A percentile compares a stretch with the other conserved stretches of the same genome.
These are phyloP conservation scores for Aspergillus puulaauensis DNA, from an alignment of 2,329 filamentous ascomycete genomes.

Conservation along the genomic window DNA sequence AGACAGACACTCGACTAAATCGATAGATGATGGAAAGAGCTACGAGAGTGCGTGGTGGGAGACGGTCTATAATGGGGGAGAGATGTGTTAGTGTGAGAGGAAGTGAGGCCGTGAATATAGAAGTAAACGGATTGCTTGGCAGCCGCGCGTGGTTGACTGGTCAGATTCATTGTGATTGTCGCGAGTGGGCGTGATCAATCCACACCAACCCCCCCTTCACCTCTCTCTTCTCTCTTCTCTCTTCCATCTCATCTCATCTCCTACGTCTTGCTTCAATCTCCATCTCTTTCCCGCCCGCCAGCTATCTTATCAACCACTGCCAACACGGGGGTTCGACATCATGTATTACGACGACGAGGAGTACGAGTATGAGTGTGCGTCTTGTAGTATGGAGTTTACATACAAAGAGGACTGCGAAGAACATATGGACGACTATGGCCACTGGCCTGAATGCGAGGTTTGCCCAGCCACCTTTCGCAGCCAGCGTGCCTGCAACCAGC, in stretches of 20 bases:
- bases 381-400: neutral
- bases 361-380: neutral
- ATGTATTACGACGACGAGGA: too few relatives aligned
- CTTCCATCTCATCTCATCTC: neutral
- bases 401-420: neutral
- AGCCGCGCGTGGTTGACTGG: neutral
- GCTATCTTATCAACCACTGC: too few relatives aligned
- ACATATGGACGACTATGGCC: neutral
- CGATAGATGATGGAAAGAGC: neutral
- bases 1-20: neutral
- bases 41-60: neutral
- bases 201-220: neutral
- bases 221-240: neutral
- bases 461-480: conserved; percentile 15
- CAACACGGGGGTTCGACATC: too few relatives aligned
- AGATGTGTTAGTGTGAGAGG: neutral
- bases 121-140: neutral
- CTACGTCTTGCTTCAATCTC: neutral
- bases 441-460: conserved; percentile 9
- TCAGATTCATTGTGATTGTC: too few relatives aligned
- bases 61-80: neutral
- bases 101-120: neutral
- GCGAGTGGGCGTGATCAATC: too few relatives aligned
- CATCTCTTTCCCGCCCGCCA: too few relatives aligned
- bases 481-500: conserved; percentile 10